phyloP scores from a whole-genome alignment of 768 basidiomycete genomes.

The Agaricus bisporus region DNA sequence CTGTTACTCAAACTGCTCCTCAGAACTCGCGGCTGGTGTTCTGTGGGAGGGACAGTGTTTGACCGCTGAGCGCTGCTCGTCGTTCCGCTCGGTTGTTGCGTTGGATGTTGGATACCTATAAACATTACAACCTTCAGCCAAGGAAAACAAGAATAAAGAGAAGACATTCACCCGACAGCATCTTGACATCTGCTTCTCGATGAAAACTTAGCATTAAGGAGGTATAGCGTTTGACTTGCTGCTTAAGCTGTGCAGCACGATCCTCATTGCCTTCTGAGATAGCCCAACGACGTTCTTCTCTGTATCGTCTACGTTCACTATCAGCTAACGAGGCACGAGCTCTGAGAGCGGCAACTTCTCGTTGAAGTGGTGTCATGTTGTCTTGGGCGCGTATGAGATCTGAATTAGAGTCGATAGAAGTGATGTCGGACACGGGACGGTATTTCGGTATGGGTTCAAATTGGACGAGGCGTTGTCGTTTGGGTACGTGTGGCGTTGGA shows the following conservation, averaged over 20 bases:
- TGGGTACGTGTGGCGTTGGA: constrained; percentile 18
- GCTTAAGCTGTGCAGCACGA: constrained; percentile 72
- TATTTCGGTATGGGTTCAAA: constrained; percentile 24
- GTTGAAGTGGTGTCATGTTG: constrained; percentile 58
- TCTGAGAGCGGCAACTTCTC: constrained; percentile 69
- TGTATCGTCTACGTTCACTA: constrained; percentile 74
- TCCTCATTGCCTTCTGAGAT: constrained; percentile 70
- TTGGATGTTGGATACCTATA: constrained; percentile 1
- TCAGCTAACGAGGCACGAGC: constrained; percentile 78
- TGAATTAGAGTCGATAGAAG: constrained; percentile 67
- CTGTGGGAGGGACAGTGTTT: not conserved
- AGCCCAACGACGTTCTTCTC: constrained; percentile 87
- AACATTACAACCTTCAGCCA: not conserved
- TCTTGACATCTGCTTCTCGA: constrained; percentile 65
- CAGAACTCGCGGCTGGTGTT: constrained; percentile 2
- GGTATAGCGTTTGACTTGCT: constrained; percentile 79
- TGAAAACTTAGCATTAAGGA: constrained; percentile 77
- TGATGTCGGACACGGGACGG: constrained; percentile 45
- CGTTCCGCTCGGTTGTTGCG: not conserved
- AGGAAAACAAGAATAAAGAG: not conserved
- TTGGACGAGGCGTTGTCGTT: constrained; percentile 37
- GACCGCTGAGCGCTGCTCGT: not conserved
- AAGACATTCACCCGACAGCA: constrained; percentile 50
- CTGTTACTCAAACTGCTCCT: constrained; percentile 3
- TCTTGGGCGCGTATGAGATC: constrained; percentile 55